Conservation (phyloP, 306 rosid genomes). For the Erythrophleum fordii region DNA sequence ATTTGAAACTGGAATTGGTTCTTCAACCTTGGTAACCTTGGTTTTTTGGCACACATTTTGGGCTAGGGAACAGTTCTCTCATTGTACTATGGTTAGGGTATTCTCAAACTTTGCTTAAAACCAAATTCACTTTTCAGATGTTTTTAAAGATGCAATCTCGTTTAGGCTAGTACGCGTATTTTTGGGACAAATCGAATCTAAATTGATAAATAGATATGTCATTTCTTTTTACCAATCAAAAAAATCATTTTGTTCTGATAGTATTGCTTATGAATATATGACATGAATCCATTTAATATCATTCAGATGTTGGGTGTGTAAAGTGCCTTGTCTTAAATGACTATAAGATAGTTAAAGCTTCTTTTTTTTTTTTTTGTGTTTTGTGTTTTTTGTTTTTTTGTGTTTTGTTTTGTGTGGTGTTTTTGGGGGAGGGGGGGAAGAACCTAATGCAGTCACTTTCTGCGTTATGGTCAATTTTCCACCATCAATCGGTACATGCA, state of each 20-base stretch:
- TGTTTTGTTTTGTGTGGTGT: no score
- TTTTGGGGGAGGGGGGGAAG: slow-evolving; percentile 2
- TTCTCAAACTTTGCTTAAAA: not conserved
- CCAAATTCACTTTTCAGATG: not conserved
- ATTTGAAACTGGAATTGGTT: slow-evolving; percentile 2
- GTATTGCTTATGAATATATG: no score
- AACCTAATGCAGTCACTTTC: not conserved
- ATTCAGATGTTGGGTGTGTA: no score
- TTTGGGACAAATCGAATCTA: not conserved
- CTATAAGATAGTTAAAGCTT: slow-evolving; percentile 11
- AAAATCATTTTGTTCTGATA: no score
- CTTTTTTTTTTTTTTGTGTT: no score
- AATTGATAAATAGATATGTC: no score
- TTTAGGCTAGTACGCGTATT: no score
- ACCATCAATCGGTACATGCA: slow-evolving; percentile 19
- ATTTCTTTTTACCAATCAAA: no score
- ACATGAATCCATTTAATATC: no score
- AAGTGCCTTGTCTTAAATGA: not conserved
- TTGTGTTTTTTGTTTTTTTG: no score
- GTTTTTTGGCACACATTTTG: not conserved
- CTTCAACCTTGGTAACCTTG: not conserved
- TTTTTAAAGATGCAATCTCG: no score
- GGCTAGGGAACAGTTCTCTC: not conserved
- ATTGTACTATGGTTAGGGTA: not conserved
- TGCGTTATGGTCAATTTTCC: slow-evolving; percentile 23